These are phyloP conservation scores for Thielaviopsis ethacetica DNA, from an alignment of 2,329 filamentous ascomycete species.

Conservation along the genomic window DNA sequence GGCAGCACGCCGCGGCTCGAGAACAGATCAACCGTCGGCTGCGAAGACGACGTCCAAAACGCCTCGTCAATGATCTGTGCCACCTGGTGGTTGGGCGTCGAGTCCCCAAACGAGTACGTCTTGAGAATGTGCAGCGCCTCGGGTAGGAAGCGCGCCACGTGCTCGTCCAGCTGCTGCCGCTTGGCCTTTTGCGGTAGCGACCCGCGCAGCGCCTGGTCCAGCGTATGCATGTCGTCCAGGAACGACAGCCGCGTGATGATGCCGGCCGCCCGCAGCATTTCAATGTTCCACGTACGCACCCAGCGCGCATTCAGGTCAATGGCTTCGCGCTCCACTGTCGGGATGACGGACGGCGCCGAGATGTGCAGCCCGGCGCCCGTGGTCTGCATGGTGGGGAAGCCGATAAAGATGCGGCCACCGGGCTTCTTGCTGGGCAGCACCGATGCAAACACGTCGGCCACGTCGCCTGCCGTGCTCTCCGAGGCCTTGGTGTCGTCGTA, in stretches of 20 bases:
- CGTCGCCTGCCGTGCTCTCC: constrained; percentile 31
- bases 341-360: constrained; percentile 89
- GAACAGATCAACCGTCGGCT: constrained; percentile 69
- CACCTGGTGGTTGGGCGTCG: constrained; percentile 72
- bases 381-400: constrained; percentile 93
- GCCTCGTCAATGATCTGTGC: constrained; percentile 82
- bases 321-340: constrained; percentile 89
- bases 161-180: constrained; percentile 44
- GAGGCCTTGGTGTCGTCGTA: constrained; percentile 66
- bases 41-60: constrained; percentile 84
- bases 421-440: constrained; percentile 74
- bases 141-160: constrained; percentile 52
- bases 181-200: constrained; percentile 29
- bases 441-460: constrained; percentile 68
- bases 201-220: constrained; percentile 44
- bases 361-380: constrained; percentile 89
- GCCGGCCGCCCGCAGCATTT: constrained; percentile 79
- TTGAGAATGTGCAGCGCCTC: constrained; percentile 70
- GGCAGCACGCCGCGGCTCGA: constrained; percentile 76
- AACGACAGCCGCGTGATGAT: constrained; percentile 83
- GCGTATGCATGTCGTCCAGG: constrained; percentile 65
- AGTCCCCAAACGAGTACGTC: constrained; percentile 78
- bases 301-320: constrained; percentile 93
- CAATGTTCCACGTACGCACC: constrained; percentile 88
- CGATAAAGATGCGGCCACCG: constrained; percentile 82